phyloP scores from a whole-genome alignment of 2,329 filamentous ascomycete genomes.

The Cladophialophora bantiana region DNA sequence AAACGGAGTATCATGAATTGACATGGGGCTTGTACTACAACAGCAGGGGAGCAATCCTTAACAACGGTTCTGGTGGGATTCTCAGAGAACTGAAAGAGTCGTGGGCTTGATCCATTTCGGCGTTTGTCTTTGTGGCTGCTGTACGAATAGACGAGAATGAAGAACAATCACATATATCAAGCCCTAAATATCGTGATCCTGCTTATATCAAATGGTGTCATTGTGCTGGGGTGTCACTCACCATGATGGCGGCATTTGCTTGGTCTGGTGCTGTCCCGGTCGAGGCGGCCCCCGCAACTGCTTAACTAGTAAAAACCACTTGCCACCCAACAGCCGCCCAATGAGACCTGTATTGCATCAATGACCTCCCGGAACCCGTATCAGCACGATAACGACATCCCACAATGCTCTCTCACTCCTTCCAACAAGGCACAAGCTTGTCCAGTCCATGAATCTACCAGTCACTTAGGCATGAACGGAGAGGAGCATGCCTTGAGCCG shows the following conservation, averaged over 20 bases:
- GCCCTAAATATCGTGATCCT: background rate
- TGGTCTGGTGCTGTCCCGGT: conserved; percentile 9
- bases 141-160: conserved; percentile 29
- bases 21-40: conserved; percentile 16
- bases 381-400: conserved; percentile 31
- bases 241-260: background rate
- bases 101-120: background rate
- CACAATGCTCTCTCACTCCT: conserved; percentile 9
- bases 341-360: conserved; percentile 26
- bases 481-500: conserved; percentile 18
- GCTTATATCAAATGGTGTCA: conserved; percentile 2
- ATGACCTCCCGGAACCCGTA: conserved; percentile 19
- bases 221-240: background rate
- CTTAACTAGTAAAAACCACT: conserved; percentile 21
- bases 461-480: background rate
- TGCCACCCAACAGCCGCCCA: conserved; percentile 29
- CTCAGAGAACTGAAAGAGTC: background rate
- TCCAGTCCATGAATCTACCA: conserved; percentile 4
- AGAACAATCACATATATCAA: background rate
- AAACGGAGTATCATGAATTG: conserved; percentile 1
- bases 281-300: conserved; percentile 27
- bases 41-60: background rate
- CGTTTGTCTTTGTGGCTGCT: conserved; percentile 2
- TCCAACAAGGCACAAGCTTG: background rate
- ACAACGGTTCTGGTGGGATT: background rate